Conservation (phyloP, 2,329 filamentous ascomycete genomes). For the Fusarium sp. region DNA sequence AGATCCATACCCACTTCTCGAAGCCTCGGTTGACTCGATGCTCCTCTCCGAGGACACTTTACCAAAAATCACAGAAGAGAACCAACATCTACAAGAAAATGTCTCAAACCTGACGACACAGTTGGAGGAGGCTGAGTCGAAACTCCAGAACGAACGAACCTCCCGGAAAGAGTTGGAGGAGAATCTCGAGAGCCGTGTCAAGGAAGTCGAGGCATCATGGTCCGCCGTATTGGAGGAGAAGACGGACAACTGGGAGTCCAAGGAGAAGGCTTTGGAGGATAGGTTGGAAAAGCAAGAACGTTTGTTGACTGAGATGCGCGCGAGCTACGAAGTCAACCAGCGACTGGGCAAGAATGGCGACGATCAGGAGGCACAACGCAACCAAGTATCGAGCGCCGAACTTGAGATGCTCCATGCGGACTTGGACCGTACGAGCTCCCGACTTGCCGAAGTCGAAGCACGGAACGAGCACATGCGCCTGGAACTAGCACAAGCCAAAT, state of each 20-base stretch:
- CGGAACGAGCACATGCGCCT: constrained; percentile 94
- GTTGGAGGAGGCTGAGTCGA: constrained; percentile 85
- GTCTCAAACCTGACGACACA: constrained; percentile 83
- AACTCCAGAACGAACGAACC: constrained; percentile 82
- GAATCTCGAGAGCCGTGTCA: constrained; percentile 82
- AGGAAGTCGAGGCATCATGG: constrained; percentile 93
- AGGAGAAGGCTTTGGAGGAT: constrained; percentile 91
- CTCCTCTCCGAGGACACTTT: constrained; percentile 93
- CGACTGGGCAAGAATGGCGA: constrained; percentile 83
- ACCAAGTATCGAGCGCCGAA: constrained; percentile 86
- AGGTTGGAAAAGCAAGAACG: constrained; percentile 96
- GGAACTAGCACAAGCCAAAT: constrained; percentile 91
- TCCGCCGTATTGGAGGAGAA: constrained; percentile 91
- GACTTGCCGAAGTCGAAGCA: constrained; percentile 91
- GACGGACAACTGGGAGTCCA: constrained; percentile 95
- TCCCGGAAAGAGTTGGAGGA: constrained; percentile 83
- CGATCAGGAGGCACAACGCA: constrained; percentile 68
- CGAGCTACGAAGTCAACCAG: constrained; percentile 96
- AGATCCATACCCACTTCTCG: constrained; percentile 95
- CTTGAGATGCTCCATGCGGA: constrained; percentile 94
- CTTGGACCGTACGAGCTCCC: constrained; percentile 87
- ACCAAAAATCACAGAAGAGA: constrained; percentile 90
- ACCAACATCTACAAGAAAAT: constrained; percentile 85
- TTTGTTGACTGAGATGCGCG: constrained; percentile 93
- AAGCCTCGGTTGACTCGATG: constrained; percentile 95